These are phyloP conservation scores for Arabis alpina DNA, from an alignment of 345 rosid genomes.

Conservation along the genomic window DNA sequence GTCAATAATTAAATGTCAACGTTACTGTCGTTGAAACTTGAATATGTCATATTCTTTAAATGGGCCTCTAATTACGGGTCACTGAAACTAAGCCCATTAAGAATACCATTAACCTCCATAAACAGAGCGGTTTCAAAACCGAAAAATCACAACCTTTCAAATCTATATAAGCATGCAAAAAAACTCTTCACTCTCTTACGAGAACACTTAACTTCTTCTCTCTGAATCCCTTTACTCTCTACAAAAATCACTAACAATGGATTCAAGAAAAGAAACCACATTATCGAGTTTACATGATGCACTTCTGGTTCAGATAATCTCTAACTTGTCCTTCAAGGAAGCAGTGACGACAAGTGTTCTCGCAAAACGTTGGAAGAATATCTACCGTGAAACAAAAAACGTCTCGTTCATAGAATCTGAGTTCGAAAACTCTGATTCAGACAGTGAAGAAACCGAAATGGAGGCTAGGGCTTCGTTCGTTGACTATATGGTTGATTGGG, in stretches of 20 bases:
- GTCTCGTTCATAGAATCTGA: background rate
- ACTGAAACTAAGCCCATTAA: background rate
- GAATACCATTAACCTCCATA: background rate
- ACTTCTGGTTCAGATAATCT: background rate
- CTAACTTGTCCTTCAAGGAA: background rate
- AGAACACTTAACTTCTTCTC: background rate
- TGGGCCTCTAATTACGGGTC: background rate
- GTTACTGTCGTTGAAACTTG: background rate
- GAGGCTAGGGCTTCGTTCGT: conserved; percentile 30
- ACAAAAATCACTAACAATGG: background rate
- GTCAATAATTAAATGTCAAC: conserved; percentile 11
- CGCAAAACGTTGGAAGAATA: background rate
- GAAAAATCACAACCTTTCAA: conserved; percentile 24
- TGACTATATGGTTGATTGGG: conserved; percentile 10
- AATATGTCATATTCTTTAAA: too few relatives aligned
- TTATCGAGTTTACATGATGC: background rate
- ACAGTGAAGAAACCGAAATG: background rate
- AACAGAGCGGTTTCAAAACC: background rate
- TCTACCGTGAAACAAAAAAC: background rate
- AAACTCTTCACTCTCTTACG: background rate
- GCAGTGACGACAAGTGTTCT: background rate
- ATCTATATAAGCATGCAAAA: background rate
- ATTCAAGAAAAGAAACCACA: background rate
- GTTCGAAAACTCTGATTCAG: background rate
- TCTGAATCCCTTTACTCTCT: background rate